Percentiles rank a stretch among this genome's conserved stretches.
Evolutionary conservation across 192 early-diverging fungal genomes (phyloP).

Genomic region (Radiomyces spectabilis): DNA sequence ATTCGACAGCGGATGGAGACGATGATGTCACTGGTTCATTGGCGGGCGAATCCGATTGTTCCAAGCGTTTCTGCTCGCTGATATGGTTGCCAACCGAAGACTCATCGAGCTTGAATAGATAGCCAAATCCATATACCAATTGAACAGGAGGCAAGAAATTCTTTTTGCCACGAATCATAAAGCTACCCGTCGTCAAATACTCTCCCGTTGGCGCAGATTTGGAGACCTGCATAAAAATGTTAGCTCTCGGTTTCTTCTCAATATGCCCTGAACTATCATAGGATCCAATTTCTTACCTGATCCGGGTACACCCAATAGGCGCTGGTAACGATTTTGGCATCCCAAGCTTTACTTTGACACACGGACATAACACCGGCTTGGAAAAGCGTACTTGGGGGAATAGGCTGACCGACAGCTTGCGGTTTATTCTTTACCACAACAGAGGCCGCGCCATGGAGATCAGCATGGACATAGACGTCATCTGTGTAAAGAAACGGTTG

Average conservation of each 20-base stretch:
- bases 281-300: constrained; percentile 33
- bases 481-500: constrained; percentile 44
- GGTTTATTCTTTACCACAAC: constrained; percentile 82
- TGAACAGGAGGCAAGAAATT: constrained; percentile 90
- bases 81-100: constrained; percentile 69
- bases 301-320: constrained; percentile 91
- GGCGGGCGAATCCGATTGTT: no score
- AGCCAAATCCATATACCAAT: constrained; percentile 94
- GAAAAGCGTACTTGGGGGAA: constrained; percentile 85
- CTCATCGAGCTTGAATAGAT: constrained; percentile 87
- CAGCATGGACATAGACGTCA: constrained; percentile 90
- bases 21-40: no score
- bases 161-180: constrained; percentile 94
- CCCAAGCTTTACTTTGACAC: constrained; percentile 93
- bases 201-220: constrained; percentile 91
- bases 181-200: constrained; percentile 81
- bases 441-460: constrained; percentile 85
- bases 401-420: constrained; percentile 36
- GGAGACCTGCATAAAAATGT: constrained; percentile 45
- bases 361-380: constrained; percentile 97
- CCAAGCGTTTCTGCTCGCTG: constrained; percentile 64
- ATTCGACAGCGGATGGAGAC: no score
- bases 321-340: constrained; percentile 88
- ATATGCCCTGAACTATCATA: no score
- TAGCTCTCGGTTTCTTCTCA: not conserved